phyloP scores from a whole-genome alignment of 2,329 filamentous ascomycete species.

The Diaporthe capsici region DNA sequence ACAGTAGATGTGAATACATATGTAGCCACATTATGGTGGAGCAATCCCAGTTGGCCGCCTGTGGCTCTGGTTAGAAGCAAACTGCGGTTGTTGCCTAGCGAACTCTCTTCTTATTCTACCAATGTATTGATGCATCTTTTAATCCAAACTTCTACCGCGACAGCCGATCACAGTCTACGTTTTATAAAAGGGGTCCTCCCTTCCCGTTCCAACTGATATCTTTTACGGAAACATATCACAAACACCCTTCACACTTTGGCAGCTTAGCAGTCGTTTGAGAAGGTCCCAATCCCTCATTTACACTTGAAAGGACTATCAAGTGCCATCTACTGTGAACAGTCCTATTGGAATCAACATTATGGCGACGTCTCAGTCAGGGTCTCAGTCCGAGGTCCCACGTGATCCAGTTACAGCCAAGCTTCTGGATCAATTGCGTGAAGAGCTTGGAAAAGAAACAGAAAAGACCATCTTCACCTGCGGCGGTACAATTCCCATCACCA shows the following conservation, averaged over 20 bases:
- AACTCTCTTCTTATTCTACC: neutral
- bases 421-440: neutral
- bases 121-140: too few relatives aligned
- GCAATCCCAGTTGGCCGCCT: neutral
- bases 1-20: neutral
- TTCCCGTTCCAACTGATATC: too few relatives aligned
- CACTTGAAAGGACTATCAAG: too few relatives aligned
- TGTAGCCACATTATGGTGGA: neutral
- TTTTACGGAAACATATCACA: too few relatives aligned
- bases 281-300: too few relatives aligned
- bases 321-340: neutral
- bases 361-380: neutral
- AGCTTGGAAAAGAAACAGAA: slow-evolving; percentile 3
- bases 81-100: neutral
- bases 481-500: slow-evolving; percentile 38
- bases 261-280: too few relatives aligned
- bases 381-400: neutral
- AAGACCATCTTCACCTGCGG: slow-evolving; percentile 39
- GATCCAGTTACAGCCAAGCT: neutral
- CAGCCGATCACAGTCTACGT: neutral
- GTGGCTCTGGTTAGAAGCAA: slow-evolving; percentile 3
- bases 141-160: neutral
- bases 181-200: too few relatives aligned
- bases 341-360: neutral
- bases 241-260: too few relatives aligned